Evolutionary conservation across 805 yeast species (phyloP), one percentile per base, ranked within the genome.

Genomic region (Lachancea sp.): DNA sequence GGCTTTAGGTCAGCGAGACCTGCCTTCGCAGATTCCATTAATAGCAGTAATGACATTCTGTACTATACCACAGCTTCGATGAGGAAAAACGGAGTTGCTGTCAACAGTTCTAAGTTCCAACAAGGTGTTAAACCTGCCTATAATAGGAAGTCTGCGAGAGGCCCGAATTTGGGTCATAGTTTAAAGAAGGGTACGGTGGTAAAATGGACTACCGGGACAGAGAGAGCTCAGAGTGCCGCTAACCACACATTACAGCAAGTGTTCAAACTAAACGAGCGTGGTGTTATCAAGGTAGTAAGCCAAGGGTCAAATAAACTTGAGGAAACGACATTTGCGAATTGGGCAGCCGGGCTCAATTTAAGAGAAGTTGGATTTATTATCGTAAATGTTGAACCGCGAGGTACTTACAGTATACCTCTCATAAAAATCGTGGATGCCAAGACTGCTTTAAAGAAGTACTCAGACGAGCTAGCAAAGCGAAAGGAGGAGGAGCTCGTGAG

Each of bases 151-250:
- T n/a, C n/a, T n/a, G n/a, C n/a, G n/a, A n/a, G n/a, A n/a, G 19
- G 21, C 16, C 12, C 38, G 25, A 18, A 12, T 15, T 16, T 34
- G 9, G 32, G 33, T 5, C 34, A 36, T n/a, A 19, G 24, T 15
- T 8, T 12, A 5, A 29, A 20, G 28, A 48, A 34, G 9, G 34
- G 42, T 16, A 19, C 50, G 4, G 33, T 45, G 1, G 38, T 58
- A 8, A 52, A 44, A 15, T 59, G 62, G 61, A 51, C 22, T 8
- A 51, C 52, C n/a, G 65, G 65, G 7, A 42, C 56, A 8, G 60
- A 54, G 19, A 50, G 59, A 36, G 60, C 58, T 13, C 51, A 54
- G 30, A 47, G 45, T 11, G 65, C 62, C 15, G 59, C 60, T 2
- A 54, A 51, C 29, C 28, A 40, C 6, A 47, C 46, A 0, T 36